Evolutionary conservation across 352 stramenopile genomes (phyloP).

Genomic region (Pythium apleroticum): DNA sequence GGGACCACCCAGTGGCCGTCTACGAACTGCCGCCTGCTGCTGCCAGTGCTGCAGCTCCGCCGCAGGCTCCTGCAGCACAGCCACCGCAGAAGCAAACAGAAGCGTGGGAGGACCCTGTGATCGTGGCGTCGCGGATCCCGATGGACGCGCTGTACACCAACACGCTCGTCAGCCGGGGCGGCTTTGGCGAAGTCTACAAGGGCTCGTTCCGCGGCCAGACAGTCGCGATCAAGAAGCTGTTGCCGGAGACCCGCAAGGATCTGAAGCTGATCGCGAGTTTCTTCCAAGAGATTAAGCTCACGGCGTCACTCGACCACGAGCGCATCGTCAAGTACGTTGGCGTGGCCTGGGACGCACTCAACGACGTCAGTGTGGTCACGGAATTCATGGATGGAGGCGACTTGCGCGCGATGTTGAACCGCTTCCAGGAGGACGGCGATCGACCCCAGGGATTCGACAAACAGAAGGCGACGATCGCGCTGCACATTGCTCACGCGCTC

Average conservation of each 20-base stretch:
- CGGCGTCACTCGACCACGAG: slow-evolving; percentile 23
- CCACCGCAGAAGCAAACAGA: not conserved
- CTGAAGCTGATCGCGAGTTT: slow-evolving; percentile 23
- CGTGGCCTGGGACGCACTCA: slow-evolving; percentile 28
- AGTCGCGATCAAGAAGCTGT: slow-evolving; percentile 27
- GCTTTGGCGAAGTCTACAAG: slow-evolving; percentile 26
- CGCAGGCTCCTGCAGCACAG: not conserved
- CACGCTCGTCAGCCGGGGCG: slow-evolving; percentile 19
- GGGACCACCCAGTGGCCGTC: no score
- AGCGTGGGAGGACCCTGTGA: slow-evolving; percentile 21
- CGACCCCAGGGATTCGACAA: slow-evolving; percentile 19
- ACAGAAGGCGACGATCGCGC: slow-evolving; percentile 28
- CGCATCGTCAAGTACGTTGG: slow-evolving; percentile 31
- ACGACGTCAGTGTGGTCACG: slow-evolving; percentile 28
- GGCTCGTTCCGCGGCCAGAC: slow-evolving; percentile 14
- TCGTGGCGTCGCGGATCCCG: slow-evolving; percentile 19
- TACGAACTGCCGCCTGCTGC: no score
- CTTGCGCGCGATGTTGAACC: slow-evolving; percentile 19
- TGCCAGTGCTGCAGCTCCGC: no score
- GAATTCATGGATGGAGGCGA: slow-evolving; percentile 37
- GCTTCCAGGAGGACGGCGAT: slow-evolving; percentile 7
- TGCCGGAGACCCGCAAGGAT: slow-evolving; percentile 2
- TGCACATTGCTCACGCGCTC: slow-evolving; percentile 29
- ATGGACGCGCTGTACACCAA: slow-evolving; percentile 14
- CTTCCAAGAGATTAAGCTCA: slow-evolving; percentile 29